Percentiles rank a stretch among this genome's conserved stretches.
Evolutionary conservation across 768 basidiomycete species (phyloP).

Genomic region (Pholiota microspora): DNA sequence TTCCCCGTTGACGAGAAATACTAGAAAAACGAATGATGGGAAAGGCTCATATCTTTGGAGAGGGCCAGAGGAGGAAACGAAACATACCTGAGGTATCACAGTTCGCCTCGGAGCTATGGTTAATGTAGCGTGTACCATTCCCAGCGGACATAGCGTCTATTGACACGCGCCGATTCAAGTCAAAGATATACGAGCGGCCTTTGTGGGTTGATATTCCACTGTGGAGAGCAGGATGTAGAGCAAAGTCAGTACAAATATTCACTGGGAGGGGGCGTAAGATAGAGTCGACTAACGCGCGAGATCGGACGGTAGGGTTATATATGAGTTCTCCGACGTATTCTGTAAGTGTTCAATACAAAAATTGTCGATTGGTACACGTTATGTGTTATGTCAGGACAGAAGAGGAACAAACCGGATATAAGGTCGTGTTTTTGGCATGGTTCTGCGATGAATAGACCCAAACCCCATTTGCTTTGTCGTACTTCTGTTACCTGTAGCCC

Average conservation of each 20-base stretch:
- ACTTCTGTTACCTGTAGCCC: constrained; percentile 47
- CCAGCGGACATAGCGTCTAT: constrained; percentile 59
- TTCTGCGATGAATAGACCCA: constrained; percentile 54
- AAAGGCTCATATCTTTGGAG: no score
- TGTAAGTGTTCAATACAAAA: constrained; percentile 25
- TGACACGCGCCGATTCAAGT: constrained; percentile 40
- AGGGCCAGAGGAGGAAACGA: neutral
- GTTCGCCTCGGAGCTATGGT: constrained; percentile 48
- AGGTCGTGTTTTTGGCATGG: constrained; percentile 41
- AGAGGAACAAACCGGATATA: constrained; percentile 38
- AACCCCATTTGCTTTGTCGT: constrained; percentile 43
- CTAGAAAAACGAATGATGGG: constrained; percentile 26
- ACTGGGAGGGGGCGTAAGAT: no score
- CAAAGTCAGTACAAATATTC: no score
- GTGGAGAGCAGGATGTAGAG: no score
- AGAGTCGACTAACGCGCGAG: constrained; percentile 44
- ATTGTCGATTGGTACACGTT: no score
- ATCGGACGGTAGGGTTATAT: constrained; percentile 43
- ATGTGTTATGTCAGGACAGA: no score
- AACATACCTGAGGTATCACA: constrained; percentile 43
- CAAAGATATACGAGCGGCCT: constrained; percentile 61
- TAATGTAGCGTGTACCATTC: constrained; percentile 68
- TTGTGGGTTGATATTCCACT: constrained; percentile 36
- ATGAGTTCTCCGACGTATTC: constrained; percentile 71
- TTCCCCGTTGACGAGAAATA: constrained; percentile 61